phyloP scores from a whole-genome alignment of 2,329 filamentous ascomycete species.

The Neocucurbitaria cava region DNA sequence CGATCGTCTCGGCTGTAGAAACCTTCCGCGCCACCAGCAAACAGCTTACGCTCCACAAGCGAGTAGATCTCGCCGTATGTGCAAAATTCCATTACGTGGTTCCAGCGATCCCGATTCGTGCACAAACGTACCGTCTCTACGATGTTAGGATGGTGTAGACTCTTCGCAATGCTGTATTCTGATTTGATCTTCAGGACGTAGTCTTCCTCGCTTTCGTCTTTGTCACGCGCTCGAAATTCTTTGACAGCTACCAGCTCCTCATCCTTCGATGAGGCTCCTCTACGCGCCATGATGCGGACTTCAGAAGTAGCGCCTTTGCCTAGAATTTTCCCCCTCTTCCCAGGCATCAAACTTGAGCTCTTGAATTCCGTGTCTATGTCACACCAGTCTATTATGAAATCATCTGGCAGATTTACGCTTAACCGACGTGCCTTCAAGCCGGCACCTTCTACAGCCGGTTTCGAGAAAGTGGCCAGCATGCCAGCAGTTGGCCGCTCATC shows the following conservation, averaged over 20 bases:
- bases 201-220: slow-evolving; percentile 72
- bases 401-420: slow-evolving; percentile 75
- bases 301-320: slow-evolving; percentile 85
- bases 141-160: slow-evolving; percentile 84
- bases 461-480: slow-evolving; percentile 46
- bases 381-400: slow-evolving; percentile 74
- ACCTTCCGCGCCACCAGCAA: slow-evolving; percentile 59
- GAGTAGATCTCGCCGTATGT: slow-evolving; percentile 79
- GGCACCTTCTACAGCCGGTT: slow-evolving; percentile 69
- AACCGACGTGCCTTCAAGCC: slow-evolving; percentile 81
- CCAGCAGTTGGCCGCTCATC: slow-evolving; percentile 39
- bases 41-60: slow-evolving; percentile 67
- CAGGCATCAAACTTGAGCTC: slow-evolving; percentile 69
- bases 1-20: slow-evolving; percentile 71
- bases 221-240: slow-evolving; percentile 78
- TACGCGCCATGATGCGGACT: slow-evolving; percentile 80
- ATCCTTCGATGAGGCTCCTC: slow-evolving; percentile 60
- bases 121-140: slow-evolving; percentile 81
- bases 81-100: slow-evolving; percentile 94
- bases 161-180: slow-evolving; percentile 87
- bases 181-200: slow-evolving; percentile 91
- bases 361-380: slow-evolving; percentile 75
- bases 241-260: slow-evolving; percentile 85
- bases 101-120: slow-evolving; percentile 76
- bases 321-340: slow-evolving; percentile 75